Base-by-base conservation (phyloP, 352 stramenopile species). In the Elongisporangium anandrum region DNA sequence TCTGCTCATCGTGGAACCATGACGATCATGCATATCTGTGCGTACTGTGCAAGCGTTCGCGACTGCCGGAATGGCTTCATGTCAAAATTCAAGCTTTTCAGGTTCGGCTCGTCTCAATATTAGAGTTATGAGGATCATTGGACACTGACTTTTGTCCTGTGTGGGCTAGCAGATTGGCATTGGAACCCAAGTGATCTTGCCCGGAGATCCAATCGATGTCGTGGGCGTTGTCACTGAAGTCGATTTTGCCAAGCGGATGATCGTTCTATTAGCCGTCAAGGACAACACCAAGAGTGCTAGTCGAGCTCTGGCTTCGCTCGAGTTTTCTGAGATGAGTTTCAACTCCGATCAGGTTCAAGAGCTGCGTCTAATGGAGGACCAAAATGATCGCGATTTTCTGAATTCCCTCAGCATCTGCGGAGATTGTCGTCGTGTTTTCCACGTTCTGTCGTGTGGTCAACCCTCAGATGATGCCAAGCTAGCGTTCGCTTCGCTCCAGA, bases 351-450 rank as follows among this genome's bases (percentile, higher is more conserved):
- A 86, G 48, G 21, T 85, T 12, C 69, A 73, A 34, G 49, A 67
- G 19, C 63, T 87, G 29, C 48, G 60, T 10, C 59, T 63, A n/a
- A 24, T 81, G 7, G 49, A 19, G 12, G 10, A 45, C 34, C 34
- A 45, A 45, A 45, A 2, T 12, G 34, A 52, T 26, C 19, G 49
- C 19, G 49, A 23, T 13, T 26, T 22, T 45, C 34, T 45, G 34
- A 17, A 45, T 45, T 45, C 76, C 6, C 75, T 81, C 48, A 69
- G 70, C 13, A 60, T 88, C 3, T 89, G 77, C 50, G 67, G 63
- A 2, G 66, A 84, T 0, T 90, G 77, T 13, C 65, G 69, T 16
- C 62, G 71, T 0, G 67, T 88, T 10, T 88, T 88, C 61, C 76
- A 68, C 15, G 29, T 79, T 34, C 52, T 47, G 4, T 65, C 81